Evolutionary conservation across 2,329 filamentous ascomycete genomes (phyloP).

Genomic region (Camillea tinctor): DNA sequence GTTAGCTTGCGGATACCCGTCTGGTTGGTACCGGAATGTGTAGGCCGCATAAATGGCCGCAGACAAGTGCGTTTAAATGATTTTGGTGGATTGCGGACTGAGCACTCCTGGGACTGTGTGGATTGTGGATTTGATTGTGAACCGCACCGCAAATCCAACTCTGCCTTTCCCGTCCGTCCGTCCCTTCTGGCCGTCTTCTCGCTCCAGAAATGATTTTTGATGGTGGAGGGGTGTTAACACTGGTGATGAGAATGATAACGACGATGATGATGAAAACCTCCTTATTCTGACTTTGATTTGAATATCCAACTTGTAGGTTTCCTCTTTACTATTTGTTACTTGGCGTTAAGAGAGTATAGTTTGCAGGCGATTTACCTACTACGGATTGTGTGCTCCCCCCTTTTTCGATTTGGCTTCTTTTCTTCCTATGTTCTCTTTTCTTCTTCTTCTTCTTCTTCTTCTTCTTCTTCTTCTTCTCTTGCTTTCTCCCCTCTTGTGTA

Average conservation of each 20-base stretch:
- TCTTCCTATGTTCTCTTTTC: not conserved
- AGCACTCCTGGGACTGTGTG: conserved; percentile 1
- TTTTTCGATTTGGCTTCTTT: not conserved
- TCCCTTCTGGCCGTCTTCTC: not conserved
- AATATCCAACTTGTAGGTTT: not conserved
- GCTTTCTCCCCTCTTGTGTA: not conserved
- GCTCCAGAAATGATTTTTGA: not conserved
- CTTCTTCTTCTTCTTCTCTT: not conserved
- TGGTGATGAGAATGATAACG: too few species aligned
- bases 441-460: not conserved
- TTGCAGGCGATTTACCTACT: not conserved
- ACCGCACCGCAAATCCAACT: not conserved
- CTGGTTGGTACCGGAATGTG: conserved; percentile 28
- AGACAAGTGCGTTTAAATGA: conserved; percentile 32
- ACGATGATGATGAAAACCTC: not conserved
- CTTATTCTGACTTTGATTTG: not conserved
- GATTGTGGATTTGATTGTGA: not conserved
- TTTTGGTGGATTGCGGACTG: conserved; percentile 15
- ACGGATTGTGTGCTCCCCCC: not conserved
- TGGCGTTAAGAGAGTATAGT: not conserved
- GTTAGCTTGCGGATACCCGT: conserved; percentile 30
- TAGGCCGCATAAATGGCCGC: conserved; percentile 35
- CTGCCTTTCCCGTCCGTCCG: not conserved
- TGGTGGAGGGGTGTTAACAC: not conserved
- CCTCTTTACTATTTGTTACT: not conserved